These are phyloP conservation scores for Fonsecaea pedrosoi DNA, from an alignment of 2,329 filamentous ascomycete genomes.

Conservation along the genomic window DNA sequence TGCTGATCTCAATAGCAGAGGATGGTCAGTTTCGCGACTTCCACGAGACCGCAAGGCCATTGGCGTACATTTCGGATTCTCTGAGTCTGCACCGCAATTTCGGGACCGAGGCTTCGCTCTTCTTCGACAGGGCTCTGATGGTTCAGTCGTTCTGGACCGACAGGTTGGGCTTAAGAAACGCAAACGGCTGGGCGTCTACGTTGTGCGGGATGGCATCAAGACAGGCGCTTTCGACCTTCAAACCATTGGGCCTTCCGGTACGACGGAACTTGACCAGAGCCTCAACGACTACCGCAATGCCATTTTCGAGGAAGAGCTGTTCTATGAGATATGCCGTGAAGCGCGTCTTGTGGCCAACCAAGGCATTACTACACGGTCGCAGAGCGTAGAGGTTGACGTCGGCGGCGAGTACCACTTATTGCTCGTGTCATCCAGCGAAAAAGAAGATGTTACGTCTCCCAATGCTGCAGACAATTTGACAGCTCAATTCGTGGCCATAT, in stretches of 20 bases:
- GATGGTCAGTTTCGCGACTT: constrained; percentile 83
- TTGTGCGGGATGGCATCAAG: constrained; percentile 29
- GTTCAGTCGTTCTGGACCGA: constrained; percentile 73
- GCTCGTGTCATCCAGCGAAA: constrained; percentile 70
- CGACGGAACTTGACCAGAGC: constrained; percentile 44
- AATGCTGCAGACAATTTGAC: constrained; percentile 55
- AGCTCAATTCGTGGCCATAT: constrained; percentile 70
- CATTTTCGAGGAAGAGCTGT: constrained; percentile 73
- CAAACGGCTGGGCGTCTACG: constrained; percentile 67
- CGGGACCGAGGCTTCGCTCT: constrained; percentile 79
- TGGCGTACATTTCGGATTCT: constrained; percentile 87
- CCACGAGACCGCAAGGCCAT: constrained; percentile 75
- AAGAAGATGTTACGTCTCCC: constrained; percentile 48
- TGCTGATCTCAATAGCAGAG: constrained; percentile 77
- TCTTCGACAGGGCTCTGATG: constrained; percentile 75
- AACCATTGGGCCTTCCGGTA: constrained; percentile 34
- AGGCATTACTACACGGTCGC: constrained; percentile 69
- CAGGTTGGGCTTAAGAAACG: constrained; percentile 58
- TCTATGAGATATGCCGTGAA: constrained; percentile 86
- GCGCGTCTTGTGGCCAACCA: constrained; percentile 74
- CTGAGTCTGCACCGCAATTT: constrained; percentile 70
- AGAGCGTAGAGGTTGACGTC: constrained; percentile 63
- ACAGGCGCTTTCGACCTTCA: constrained; percentile 30
- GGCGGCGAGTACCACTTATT: constrained; percentile 64
- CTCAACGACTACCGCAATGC: constrained; percentile 54